These are phyloP conservation scores for Trichomonascaceae sp. DNA, from an alignment of 1,139 yeast genomes.

Conservation along the genomic window DNA sequence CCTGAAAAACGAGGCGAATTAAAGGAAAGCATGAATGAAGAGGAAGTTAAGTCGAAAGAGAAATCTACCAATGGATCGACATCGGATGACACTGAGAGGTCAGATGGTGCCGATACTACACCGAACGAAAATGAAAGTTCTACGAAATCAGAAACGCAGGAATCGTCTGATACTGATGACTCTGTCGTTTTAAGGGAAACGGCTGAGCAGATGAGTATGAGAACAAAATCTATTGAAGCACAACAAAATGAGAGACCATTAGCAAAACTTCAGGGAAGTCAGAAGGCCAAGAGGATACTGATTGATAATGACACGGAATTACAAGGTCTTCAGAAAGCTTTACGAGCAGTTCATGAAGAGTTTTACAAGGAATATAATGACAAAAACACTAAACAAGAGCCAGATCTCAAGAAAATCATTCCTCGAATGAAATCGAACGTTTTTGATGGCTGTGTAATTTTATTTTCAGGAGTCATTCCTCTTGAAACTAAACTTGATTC, in stretches of 20 bases:
- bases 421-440: constrained; percentile 66
- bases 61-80: not conserved
- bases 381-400: constrained; percentile 17
- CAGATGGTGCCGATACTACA: not conserved
- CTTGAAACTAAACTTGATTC: constrained; percentile 61
- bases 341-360: constrained; percentile 56
- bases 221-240: constrained; percentile 55
- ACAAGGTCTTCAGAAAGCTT: constrained; percentile 53
- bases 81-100: not conserved
- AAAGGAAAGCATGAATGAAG: constrained; percentile 13
- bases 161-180: constrained; percentile 14
- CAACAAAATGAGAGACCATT: constrained; percentile 73
- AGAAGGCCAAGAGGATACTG: constrained; percentile 37
- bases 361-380: constrained; percentile 49
- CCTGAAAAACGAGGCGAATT: constrained; percentile 66
- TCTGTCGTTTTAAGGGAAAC: constrained; percentile 18
- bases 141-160: constrained; percentile 12
- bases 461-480: constrained; percentile 85
- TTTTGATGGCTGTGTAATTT: constrained; percentile 60
- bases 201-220: constrained; percentile 39
- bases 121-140: not conserved
- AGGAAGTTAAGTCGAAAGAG: constrained; percentile 18
- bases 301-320: constrained; percentile 81
- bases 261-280: constrained; percentile 66
- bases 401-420: constrained; percentile 44